Evolutionary conservation across 305 asterid genomes (phyloP).

Genomic region (Withania somnifera): DNA sequence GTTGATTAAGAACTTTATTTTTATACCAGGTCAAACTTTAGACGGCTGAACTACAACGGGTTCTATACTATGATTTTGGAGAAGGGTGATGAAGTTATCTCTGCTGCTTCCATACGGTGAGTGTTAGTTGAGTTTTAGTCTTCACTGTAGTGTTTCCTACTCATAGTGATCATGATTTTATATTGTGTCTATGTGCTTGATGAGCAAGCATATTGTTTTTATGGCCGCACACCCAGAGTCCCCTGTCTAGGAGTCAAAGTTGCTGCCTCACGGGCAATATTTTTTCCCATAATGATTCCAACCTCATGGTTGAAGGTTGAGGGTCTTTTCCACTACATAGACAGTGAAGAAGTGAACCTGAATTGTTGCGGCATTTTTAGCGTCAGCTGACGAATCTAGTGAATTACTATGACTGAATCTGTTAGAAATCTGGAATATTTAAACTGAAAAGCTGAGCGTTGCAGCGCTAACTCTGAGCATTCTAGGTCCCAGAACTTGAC

Average conservation of each 20-base stretch:
- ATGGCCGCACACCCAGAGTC: background rate
- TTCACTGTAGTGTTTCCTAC: too few species aligned
- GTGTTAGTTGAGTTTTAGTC: slow-evolving; percentile 2
- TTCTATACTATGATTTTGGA: slow-evolving; percentile 74
- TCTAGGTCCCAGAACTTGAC: background rate
- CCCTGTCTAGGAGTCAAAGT: background rate
- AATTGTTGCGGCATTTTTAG: background rate
- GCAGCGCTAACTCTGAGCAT: background rate
- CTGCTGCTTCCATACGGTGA: slow-evolving; percentile 91
- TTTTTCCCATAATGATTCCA: background rate
- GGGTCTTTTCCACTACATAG: background rate
- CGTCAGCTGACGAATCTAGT: background rate
- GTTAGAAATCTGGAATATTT: background rate
- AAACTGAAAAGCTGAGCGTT: too few species aligned
- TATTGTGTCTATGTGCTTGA: background rate
- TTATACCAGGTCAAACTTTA: slow-evolving; percentile 69
- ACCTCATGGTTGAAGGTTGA: background rate
- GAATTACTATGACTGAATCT: background rate
- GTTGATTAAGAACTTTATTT: background rate
- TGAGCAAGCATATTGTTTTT: background rate
- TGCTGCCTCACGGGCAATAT: background rate
- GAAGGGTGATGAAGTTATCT: slow-evolving; percentile 67
- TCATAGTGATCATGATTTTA: background rate
- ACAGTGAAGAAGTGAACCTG: background rate
- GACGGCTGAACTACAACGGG: slow-evolving; percentile 68